A percentile compares a stretch with the other conserved stretches of the same genome.
Conservation (phyloP, 805 yeast species). For the Teunomyces aglyptinius region DNA sequence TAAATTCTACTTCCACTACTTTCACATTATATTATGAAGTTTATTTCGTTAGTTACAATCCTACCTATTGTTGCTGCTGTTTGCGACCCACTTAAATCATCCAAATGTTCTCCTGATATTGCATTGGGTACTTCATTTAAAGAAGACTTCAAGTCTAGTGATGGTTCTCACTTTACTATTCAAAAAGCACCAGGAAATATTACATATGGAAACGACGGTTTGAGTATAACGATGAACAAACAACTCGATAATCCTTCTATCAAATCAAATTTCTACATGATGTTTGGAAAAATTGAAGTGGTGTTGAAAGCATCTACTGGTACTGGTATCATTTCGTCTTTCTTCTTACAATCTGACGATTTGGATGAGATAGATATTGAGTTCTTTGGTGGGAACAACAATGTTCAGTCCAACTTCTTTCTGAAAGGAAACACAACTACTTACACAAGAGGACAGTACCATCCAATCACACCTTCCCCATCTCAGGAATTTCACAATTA, state of each 20-base stretch:
- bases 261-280: constrained; percentile 15
- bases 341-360: constrained; percentile 16
- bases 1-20: background rate
- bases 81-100: constrained; percentile 29
- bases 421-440: constrained; percentile 13
- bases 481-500: constrained; percentile 14
- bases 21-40: background rate
- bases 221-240: constrained; percentile 11
- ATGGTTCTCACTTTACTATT: constrained; percentile 9
- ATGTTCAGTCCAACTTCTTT: constrained; percentile 16
- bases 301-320: constrained; percentile 15
- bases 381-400: constrained; percentile 15
- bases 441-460: constrained; percentile 15
- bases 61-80: constrained; percentile 8
- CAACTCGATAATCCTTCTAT: constrained; percentile 15
- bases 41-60: background rate
- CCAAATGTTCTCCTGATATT: constrained; percentile 26
- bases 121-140: constrained; percentile 30
- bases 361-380: constrained; percentile 17
- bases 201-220: constrained; percentile 9
- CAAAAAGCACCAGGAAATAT: constrained; percentile 9
- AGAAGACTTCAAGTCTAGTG: constrained; percentile 21
- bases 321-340: constrained; percentile 12
- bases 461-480: constrained; percentile 11
- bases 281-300: constrained; percentile 16